Evolutionary conservation across 2,329 filamentous ascomycete genomes (phyloP).

Genomic region (Chrysoporthe cubensis): DNA sequence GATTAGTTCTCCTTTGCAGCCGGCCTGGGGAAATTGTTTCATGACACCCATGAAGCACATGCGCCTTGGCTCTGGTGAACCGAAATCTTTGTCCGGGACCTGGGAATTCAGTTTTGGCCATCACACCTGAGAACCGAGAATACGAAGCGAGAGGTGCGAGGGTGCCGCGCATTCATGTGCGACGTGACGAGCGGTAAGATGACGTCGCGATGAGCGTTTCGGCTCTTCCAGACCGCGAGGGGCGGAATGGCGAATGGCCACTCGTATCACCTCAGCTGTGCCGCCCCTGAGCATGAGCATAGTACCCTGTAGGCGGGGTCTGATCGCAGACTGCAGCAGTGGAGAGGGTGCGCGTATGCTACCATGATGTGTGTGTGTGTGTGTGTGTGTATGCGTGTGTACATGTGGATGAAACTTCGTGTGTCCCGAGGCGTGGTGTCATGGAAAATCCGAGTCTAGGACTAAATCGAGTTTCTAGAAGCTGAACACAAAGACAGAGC

Average conservation of each 20-base stretch:
- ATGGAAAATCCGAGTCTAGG: neutral
- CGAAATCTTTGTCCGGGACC: neutral
- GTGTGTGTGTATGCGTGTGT: too few species aligned
- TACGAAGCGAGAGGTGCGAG: neutral
- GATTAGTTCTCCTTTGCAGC: neutral
- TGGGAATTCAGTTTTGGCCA: neutral
- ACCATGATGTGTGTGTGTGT: neutral
- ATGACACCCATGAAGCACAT: neutral
- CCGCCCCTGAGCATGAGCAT: neutral
- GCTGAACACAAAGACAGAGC: neutral
- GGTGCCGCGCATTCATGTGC: neutral
- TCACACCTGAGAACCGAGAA: neutral
- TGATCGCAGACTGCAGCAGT: neutral
- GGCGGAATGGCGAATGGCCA: conserved; percentile 23
- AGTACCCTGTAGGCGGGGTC: conserved; percentile 1
- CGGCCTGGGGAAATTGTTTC: neutral
- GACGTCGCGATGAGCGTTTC: conserved; percentile 21
- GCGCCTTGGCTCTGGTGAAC: neutral
- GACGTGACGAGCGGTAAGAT: conserved; percentile 23
- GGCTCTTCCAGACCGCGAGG: conserved; percentile 23
- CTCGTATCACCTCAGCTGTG: neutral
- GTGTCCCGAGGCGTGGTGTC: neutral
- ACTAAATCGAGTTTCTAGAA: neutral
- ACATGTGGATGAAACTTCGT: neutral
- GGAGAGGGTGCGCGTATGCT: too few species aligned